Percentiles rank a stretch among this genome's conserved stretches.
These are phyloP conservation scores for Paralagenidium karlingii DNA, from an alignment of 352 stramenopile genomes.

Conservation along the genomic window DNA sequence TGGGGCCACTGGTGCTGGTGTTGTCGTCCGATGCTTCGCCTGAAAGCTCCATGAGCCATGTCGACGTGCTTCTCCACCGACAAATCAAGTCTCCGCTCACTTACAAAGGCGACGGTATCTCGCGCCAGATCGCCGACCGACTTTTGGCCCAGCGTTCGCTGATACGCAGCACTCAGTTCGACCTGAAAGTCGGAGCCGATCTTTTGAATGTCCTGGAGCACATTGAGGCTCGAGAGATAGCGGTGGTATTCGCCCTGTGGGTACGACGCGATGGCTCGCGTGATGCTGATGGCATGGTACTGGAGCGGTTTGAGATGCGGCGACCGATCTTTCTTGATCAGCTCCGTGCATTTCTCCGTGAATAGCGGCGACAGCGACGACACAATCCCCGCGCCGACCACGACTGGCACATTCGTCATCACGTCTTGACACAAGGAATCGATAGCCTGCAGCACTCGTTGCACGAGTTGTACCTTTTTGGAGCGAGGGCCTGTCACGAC, in stretches of 20 bases:
- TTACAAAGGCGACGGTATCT: slow-evolving; percentile 38
- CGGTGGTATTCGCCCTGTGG: slow-evolving; percentile 44
- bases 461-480: no score
- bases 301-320: slow-evolving; percentile 20
- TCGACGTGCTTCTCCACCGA: no score
- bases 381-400: slow-evolving; percentile 29
- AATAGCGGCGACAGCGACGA: slow-evolving; percentile 21
- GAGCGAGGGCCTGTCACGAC: no score
- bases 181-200: slow-evolving; percentile 44
- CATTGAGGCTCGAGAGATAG: slow-evolving; percentile 11
- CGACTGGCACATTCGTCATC: slow-evolving; percentile 34
- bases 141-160: no score
- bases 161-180: no score
- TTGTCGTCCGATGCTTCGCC: no score
- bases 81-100: slow-evolving; percentile 22
- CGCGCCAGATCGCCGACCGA: slow-evolving; percentile 46
- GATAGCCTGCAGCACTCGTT: no score
- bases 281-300: slow-evolving; percentile 30
- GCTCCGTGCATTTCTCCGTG: neutral
- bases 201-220: slow-evolving; percentile 43
- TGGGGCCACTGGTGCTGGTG: no score
- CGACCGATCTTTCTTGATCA: slow-evolving; percentile 6
- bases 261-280: slow-evolving; percentile 41
- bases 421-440: slow-evolving; percentile 48
- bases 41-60: no score